Evolutionary conservation across 148 eudicot genomes (phyloP).

Genomic region (Nepenthes mirabilis): DNA sequence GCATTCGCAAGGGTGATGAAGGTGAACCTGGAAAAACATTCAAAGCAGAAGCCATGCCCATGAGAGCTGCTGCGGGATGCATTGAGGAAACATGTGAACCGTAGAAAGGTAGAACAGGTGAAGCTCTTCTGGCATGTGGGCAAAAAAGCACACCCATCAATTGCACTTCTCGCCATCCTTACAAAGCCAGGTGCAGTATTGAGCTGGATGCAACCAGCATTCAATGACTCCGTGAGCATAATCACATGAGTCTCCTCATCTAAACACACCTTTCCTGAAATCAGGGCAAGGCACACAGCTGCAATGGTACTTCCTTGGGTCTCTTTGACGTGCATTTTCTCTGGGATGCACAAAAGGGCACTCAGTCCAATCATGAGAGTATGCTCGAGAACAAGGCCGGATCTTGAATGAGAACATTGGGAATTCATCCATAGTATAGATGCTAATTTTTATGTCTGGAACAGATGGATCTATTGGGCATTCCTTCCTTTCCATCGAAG

Average conservation of each 20-base stretch:
- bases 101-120: constrained; percentile 58
- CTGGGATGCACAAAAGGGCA: constrained; percentile 91
- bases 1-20: constrained; percentile 35
- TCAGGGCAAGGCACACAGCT: constrained; percentile 88
- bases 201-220: constrained; percentile 34
- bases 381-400: constrained; percentile 74
- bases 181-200: constrained; percentile 25
- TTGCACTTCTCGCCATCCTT: constrained; percentile 57
- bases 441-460: constrained; percentile 68
- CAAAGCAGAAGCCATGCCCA: constrained; percentile 69
- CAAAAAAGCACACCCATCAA: constrained; percentile 67
- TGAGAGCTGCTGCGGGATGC: constrained; percentile 33
- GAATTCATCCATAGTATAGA: constrained; percentile 70
- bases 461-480: constrained; percentile 72
- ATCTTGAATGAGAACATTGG: constrained; percentile 82
- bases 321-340: constrained; percentile 75
- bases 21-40: constrained; percentile 68
- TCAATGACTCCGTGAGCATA: constrained; percentile 85
- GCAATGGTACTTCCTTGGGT: constrained; percentile 73
- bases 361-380: constrained; percentile 90
- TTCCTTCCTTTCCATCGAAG: constrained; percentile 56
- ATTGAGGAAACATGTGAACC: constrained; percentile 50
- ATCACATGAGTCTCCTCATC: constrained; percentile 68
- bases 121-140: constrained; percentile 60
- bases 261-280: constrained; percentile 61